Evolutionary conservation across 192 early-diverging fungal species (phyloP).

Genomic region (Lobulomyces angularis): DNA sequence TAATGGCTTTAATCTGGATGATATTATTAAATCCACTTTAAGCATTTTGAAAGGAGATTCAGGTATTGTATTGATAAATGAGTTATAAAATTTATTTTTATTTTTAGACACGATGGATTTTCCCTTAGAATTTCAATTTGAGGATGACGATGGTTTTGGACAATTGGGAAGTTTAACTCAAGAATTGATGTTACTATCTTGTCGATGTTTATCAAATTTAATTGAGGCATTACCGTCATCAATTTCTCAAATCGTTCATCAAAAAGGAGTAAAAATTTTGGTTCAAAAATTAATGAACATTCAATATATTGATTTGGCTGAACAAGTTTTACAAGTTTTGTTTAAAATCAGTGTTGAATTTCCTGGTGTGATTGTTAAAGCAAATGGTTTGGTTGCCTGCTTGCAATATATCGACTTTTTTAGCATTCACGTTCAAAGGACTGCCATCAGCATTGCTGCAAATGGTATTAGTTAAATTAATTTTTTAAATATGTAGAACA

Average conservation of each 20-base stretch:
- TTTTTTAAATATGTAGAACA: too few species aligned
- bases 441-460: conserved; percentile 60
- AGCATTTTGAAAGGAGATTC: too few species aligned
- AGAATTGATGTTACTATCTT: conserved; percentile 77
- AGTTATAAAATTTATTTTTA: neutral
- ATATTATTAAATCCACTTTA: too few species aligned
- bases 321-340: conserved; percentile 68
- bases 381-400: conserved; percentile 60
- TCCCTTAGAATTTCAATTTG: neutral
- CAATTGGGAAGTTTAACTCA: conserved; percentile 35
- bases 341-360: conserved; percentile 66
- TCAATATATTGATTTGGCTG: conserved; percentile 87
- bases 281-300: conserved; percentile 69
- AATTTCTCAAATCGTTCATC: conserved; percentile 46
- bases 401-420: conserved; percentile 88
- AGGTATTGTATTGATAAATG: neutral
- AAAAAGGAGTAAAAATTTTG: conserved; percentile 56
- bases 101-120: neutral
- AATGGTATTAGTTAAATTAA: too few species aligned
- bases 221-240: conserved; percentile 74
- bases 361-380: conserved; percentile 50
- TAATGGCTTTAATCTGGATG: too few species aligned
- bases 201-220: conserved; percentile 79
- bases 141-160: conserved; percentile 5
- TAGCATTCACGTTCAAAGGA: conserved; percentile 67